These are phyloP conservation scores for Grigorovia yakushimaensis DNA, from an alignment of 805 yeast species.

Conservation along the genomic window DNA sequence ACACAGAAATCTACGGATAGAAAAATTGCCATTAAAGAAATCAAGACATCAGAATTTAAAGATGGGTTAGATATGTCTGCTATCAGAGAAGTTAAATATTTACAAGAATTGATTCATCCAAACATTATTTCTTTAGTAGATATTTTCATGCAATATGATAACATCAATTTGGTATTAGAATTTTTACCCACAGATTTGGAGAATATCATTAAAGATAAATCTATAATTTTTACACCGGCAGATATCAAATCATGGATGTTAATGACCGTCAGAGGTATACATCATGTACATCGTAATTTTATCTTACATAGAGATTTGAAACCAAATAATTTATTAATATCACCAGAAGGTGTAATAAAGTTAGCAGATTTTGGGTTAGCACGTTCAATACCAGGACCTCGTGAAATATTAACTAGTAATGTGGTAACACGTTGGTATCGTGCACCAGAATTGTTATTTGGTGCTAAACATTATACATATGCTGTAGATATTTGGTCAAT, in stretches of 20 bases:
- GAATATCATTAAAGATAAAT: conserved; percentile 71
- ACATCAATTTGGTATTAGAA: conserved; percentile 81
- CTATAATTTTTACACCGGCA: conserved; percentile 67
- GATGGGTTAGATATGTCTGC: conserved; percentile 99
- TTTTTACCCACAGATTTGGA: conserved; percentile 89
- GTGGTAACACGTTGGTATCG: conserved; percentile 98
- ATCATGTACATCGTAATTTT: conserved; percentile 88
- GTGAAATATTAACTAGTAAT: conserved; percentile 74
- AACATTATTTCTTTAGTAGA: conserved; percentile 85
- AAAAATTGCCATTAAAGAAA: conserved; percentile 85
- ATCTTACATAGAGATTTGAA: conserved; percentile 88
- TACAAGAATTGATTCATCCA: conserved; percentile 68
- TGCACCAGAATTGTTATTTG: conserved; percentile 88
- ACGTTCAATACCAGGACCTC: conserved; percentile 67
- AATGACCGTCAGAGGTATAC: conserved; percentile 90
- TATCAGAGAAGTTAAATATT: conserved; percentile 79
- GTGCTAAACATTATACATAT: conserved; percentile 79
- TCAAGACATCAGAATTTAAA: conserved; percentile 86
- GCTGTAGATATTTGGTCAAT: conserved; percentile 95
- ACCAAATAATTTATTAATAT: conserved; percentile 80
- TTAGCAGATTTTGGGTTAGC: conserved; percentile 98
- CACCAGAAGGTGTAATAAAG: conserved; percentile 81
- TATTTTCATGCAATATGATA: conserved; percentile 60
- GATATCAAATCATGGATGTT: conserved; percentile 90
- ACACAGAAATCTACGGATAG: conserved; percentile 38